These are phyloP conservation scores for Sphagnum fallax DNA, from an alignment of 228 moss, liverwort and hornwort genomes.

Conservation along the genomic window DNA sequence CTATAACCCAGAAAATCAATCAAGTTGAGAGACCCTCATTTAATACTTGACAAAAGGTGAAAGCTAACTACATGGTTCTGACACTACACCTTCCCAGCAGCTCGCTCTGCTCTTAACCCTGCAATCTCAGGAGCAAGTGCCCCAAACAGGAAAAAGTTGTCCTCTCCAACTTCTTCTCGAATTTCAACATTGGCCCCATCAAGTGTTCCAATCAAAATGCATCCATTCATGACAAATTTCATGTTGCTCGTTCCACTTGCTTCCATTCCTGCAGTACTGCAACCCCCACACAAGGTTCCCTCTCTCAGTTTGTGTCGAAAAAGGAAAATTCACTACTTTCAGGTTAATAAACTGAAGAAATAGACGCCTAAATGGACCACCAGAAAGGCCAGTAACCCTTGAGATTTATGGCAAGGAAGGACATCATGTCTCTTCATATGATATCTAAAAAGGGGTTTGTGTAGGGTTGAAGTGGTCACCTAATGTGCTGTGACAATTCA, in stretches of 20 bases:
- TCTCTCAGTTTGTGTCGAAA: neutral
- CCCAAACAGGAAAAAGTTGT: slow-evolving; percentile 94
- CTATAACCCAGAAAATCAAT: neutral
- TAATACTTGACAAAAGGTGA: neutral
- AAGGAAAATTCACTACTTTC: neutral
- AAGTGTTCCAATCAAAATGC: slow-evolving; percentile 84
- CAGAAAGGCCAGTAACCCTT: too few species aligned
- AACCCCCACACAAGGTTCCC: neutral
- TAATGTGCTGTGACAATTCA: slow-evolving; percentile 91
- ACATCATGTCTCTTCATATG: neutral
- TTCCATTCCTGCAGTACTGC: slow-evolving; percentile 97
- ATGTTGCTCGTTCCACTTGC: slow-evolving; percentile 99
- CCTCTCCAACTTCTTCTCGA: slow-evolving; percentile 88
- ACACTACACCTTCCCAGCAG: slow-evolving; percentile 63
- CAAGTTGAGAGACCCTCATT: neutral
- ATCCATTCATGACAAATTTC: slow-evolving; percentile 93
- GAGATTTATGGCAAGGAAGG: too few species aligned
- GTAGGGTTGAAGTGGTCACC: slow-evolving; percentile 21
- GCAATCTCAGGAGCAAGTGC: slow-evolving; percentile 75
- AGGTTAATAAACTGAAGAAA: neutral
- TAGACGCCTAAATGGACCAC: too few species aligned
- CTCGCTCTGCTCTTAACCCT: slow-evolving; percentile 61
- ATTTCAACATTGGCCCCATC: slow-evolving; percentile 98
- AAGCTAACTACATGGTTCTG: neutral
- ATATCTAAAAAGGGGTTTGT: neutral